Base-by-base conservation (phyloP, 495 filamentous ascomycete species). In the Durotheca rogersii region DNA sequence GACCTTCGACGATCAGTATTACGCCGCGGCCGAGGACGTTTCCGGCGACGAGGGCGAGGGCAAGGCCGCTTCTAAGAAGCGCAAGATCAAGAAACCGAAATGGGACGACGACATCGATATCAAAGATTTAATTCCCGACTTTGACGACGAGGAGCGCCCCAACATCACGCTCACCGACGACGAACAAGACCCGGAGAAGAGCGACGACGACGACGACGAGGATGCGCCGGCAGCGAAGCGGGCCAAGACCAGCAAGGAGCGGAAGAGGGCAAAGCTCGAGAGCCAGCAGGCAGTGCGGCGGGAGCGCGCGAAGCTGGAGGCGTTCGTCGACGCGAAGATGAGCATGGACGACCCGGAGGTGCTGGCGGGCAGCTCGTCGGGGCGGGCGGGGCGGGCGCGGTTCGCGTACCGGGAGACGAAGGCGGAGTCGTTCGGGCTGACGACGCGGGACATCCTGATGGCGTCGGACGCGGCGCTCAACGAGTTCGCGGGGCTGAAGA, bases 61-160 rank as follows among this genome's bases (percentile, higher is more conserved):
- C 1, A 61, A 47, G 1, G 67, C 14, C 7, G 58, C 58, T 23
- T 11, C 25, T 5, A 51, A 51, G 19, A 36, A 38, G 17, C 53
- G 54, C 17, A 63, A 80, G 59, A 82, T 80, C 12, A 93, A 89
- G 75, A 98, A 98, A 75, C 93, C 93, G 14, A 88, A 83, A 45
- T 98, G 90, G 88, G 87, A 95, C 49, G 89, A 96, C 57, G 93
- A 98, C 60, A 96, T 97, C 60, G 90, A 95, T 60, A 96, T 97
- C 71, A 86, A 83, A 19, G 92, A 98, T 65, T 70, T 98, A 20
- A 70, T 96, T 30, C 90, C 90, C 1, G 89, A 93, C 48, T 96
- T 94, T 61, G 81, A 88, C 10, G 83, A 83, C 21, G 68, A 65
- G 15, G 66, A 72, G 7, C 76, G 75, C 9, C 80, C 83, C 16